Base-by-base conservation (phyloP, 192 early-diverging fungal species). In the Rhizoclosmatium sp. region DNA sequence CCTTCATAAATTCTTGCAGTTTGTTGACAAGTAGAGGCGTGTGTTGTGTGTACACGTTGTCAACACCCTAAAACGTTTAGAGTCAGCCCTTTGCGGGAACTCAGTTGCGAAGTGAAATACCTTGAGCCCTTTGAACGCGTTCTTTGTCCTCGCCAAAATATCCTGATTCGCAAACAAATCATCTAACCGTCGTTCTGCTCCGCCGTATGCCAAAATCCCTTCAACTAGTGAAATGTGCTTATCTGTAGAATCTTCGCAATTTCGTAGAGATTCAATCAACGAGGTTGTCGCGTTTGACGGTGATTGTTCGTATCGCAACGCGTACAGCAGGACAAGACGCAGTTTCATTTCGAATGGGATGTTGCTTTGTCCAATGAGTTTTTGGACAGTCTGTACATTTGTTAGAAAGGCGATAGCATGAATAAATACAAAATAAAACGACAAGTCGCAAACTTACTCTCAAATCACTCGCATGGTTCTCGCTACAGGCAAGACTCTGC, bases 31-130 rank as follows among this genome's bases (percentile, higher is more conserved):
- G 76, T n/a, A 92, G 89, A 21, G 98, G 96, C 31, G 87, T 89
- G 80, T 99, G 97, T 80, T 97, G 96, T 19, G 97, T 98, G 78
- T 99, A 99, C 7, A 99, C 97, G 79, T 99, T 99, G 74, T 99
- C 98, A 40, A 97, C 95, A 9, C 95, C 98, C 88, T 93, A 44
- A 68, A 81, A 16, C 23, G 40, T 16, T 12, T 54, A 12, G 51
- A 16, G 16, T 12, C 5, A 7, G 51, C 51, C 9, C 16, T 54
- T 54, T 54, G 5, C 51, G 51, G 51, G 4, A 9, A 54, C 9
- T 54, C n/a, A 54, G 16, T 12, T 54, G 16, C 16, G 51, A 16
- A 54, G 9, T 12, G 51, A 54, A 16, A 12, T 16, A 86, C 90
- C 85, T 96, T 95, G 51, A 99, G 84, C 12, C 98, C 97, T 79